phyloP scores from a whole-genome alignment of 2,329 filamentous ascomycete species.

The Purpureocillium takamizusanense region DNA sequence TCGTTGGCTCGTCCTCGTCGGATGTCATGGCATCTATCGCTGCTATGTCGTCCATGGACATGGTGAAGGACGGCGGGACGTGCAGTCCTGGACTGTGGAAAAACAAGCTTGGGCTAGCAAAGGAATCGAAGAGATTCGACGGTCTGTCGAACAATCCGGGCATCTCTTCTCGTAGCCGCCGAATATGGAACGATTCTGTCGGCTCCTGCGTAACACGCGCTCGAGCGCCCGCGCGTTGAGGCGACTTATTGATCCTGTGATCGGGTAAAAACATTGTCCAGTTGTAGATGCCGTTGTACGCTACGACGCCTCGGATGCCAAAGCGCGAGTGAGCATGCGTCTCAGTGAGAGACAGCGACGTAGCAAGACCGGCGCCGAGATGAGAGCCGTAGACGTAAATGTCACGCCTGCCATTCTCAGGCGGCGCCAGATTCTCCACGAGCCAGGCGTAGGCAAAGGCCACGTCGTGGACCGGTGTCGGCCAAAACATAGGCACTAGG shows the following conservation, averaged over 20 bases:
- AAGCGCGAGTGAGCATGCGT: constrained; percentile 31
- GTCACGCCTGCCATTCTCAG: constrained; percentile 21
- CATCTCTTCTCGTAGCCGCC: constrained; percentile 24
- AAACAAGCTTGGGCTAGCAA: constrained; percentile 49
- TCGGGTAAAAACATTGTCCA: constrained; percentile 53
- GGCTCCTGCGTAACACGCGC: constrained; percentile 9
- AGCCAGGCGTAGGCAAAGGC: constrained; percentile 47
- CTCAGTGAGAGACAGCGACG: constrained; percentile 49
- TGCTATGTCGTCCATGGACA: constrained; percentile 18
- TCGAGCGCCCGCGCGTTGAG: constrained; percentile 6
- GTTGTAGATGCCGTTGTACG: constrained; percentile 54
- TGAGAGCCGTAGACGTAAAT: constrained; percentile 45
- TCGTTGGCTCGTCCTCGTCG: constrained; percentile 6
- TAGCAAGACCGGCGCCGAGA: constrained; percentile 48
- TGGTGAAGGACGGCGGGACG: constrained; percentile 34
- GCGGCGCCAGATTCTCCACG: constrained; percentile 30
- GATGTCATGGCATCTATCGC: constrained; percentile 14
- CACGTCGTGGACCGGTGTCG: constrained; percentile 48
- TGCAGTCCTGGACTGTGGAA: constrained; percentile 44
- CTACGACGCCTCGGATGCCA: constrained; percentile 42
- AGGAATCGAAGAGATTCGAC: constrained; percentile 46
- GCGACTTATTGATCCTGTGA: constrained; percentile 32
- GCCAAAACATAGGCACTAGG: constrained; percentile 34
- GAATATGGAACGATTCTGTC: constrained; percentile 24
- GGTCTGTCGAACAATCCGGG: constrained; percentile 39